Evolutionary conservation across 1,284 basidiomycete genomes (phyloP), one percentile per base, ranked within the genome.

Genomic region (Salmacisia buchloeana): DNA sequence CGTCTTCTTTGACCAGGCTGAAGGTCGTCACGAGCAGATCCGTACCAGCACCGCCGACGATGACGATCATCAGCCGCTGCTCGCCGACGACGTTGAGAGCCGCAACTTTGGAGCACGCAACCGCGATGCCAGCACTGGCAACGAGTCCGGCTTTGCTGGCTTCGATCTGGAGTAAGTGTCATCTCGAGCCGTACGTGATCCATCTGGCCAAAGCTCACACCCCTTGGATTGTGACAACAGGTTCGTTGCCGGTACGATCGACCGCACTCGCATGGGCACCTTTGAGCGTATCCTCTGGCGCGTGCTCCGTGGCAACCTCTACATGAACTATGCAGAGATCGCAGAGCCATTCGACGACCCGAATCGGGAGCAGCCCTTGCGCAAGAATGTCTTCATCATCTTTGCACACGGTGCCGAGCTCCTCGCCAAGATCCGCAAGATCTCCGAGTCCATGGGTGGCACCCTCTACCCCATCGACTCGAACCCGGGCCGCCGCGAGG

Each of bases 251-350:
- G 94, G 94, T 39, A 97, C 94, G 0, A 94, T 98, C 73, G 94
- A 98, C 75, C 91, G 94, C 63, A 83, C 88, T 21, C 89, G 93
- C 65, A 86, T 97, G 80, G 86, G 91, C 1, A 96, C 92, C 10
- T 97, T 98, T 63, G 96, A 99, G 82, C 89, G 96, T 38, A 92
- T 98, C 25, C 86, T 98, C 62, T 99, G 96, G 94, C 91, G 96
- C 73, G 92, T 98, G 31, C 85, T 98, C 31, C 89, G 96, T 68
- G 96, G 96, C 62, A 98, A 99, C 81, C 84, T 99, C 34, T 99
- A 97, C 84, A 97, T 98, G 94, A 98, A 98, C 83, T 92, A 97
- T 82, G 79, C 81, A 69, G 94, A 98, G 82, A 98, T 99, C 74
- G 86, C 86, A 46, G 90, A 94, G 74, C 90, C 92, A 1, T 97